phyloP scores from a whole-genome alignment of 441 rosid genomes.

The Arabidopsis lyrata region DNA sequence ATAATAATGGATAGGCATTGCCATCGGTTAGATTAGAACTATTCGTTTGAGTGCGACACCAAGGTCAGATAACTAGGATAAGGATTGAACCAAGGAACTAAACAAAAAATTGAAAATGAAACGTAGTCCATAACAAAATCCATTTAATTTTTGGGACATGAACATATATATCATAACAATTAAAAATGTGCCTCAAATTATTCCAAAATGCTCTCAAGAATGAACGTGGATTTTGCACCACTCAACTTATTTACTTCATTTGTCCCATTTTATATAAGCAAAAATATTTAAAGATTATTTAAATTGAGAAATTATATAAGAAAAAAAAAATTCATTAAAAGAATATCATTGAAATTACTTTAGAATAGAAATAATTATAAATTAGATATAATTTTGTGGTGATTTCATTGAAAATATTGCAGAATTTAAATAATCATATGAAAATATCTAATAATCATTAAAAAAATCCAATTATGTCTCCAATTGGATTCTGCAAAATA shows the following conservation, averaged over 20 bases:
- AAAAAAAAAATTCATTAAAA: too few relatives aligned
- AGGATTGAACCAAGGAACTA: background rate
- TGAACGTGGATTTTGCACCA: background rate
- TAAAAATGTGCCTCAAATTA: background rate
- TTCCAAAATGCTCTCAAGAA: background rate
- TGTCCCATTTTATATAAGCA: too few relatives aligned
- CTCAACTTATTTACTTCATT: background rate
- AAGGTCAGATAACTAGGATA: constrained; percentile 9
- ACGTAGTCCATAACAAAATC: background rate
- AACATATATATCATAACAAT: background rate
- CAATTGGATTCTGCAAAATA: too few relatives aligned
- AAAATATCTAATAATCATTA: too few relatives aligned
- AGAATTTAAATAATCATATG: too few relatives aligned
- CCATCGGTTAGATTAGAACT: background rate
- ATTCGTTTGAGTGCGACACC: constrained; percentile 9
- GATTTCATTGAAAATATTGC: too few relatives aligned
- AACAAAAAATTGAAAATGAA: background rate
- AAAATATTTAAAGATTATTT: too few relatives aligned
- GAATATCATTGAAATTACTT: too few relatives aligned
- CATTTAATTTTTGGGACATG: background rate
- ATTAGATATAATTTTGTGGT: too few relatives aligned
- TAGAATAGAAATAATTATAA: too few relatives aligned
- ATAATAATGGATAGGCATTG: constrained; percentile 16
- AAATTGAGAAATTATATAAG: too few relatives aligned
- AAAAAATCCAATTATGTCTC: too few relatives aligned